These are phyloP conservation scores for Jamesozyma rosinii DNA, from an alignment of 805 yeast genomes.

Conservation along the genomic window DNA sequence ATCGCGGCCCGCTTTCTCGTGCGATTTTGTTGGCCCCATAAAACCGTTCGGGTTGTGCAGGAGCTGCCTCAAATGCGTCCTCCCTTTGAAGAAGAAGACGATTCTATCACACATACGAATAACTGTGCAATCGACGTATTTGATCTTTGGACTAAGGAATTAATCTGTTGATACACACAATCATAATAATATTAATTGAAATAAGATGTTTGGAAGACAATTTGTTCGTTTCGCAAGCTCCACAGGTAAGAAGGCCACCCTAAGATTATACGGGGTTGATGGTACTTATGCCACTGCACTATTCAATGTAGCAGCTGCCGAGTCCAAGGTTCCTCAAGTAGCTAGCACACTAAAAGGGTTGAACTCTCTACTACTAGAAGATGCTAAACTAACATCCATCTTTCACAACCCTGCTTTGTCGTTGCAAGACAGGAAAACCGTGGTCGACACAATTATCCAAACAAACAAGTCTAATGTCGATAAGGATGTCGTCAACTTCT, in stretches of 20 bases:
- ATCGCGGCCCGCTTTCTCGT: too few relatives aligned
- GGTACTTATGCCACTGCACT: conserved; percentile 96
- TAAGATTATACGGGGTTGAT: conserved; percentile 88
- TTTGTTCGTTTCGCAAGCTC: conserved; percentile 6
- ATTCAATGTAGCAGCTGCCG: conserved; percentile 62
- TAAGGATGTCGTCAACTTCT: conserved; percentile 63
- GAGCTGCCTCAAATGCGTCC: too few relatives aligned
- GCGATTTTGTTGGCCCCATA: too few relatives aligned
- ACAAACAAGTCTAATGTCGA: conserved; percentile 40
- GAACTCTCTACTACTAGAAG: conserved; percentile 43
- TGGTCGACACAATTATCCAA: conserved; percentile 48
- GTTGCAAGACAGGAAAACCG: conserved; percentile 58
- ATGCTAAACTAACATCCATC: conserved; percentile 51
- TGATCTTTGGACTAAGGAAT: too few relatives aligned
- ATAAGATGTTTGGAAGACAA: conserved; percentile 3
- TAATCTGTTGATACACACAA: too few relatives aligned
- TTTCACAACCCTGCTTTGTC: conserved; percentile 80
- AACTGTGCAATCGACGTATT: too few relatives aligned
- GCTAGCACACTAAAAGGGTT: conserved; percentile 55
- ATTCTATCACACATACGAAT: too few relatives aligned
- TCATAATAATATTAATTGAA: too few relatives aligned
- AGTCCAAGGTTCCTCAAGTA: conserved; percentile 38
- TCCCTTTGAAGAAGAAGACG: too few relatives aligned
- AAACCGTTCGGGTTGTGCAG: too few relatives aligned
- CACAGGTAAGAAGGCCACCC: conserved; percentile 63